Evolutionary conservation across 768 basidiomycete genomes (phyloP), one percentile per base, ranked within the genome.

Genomic region (Hygrocybe coccinea): DNA sequence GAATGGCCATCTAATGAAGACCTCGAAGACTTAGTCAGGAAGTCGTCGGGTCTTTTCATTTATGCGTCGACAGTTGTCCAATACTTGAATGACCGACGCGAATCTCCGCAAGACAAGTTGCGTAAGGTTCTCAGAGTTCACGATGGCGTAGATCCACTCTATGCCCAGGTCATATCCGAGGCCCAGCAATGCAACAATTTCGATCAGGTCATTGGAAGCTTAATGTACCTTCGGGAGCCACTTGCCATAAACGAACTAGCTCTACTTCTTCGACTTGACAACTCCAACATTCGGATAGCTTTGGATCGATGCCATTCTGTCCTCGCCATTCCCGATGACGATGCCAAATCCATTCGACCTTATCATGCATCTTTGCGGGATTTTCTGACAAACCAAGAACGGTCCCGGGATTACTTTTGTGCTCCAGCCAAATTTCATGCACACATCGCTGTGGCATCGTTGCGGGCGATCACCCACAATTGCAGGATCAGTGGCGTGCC

Each of bases 291-390:
- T 25, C 43, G 15, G 12, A 14, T 21, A 7, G 35, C 55, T 7
- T 24, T 61, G 25, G 50, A 21, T 8, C 41, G 47, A 15, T 33
- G 59, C 5, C 58, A 59, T 33, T 59, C 56, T 8, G 47, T 62
- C 17, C 46, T 62, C n/a, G n/a, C n/a, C 9, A 52, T 62, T 12
- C 55, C 60, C 5, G 51, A 49, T 11, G 21, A 52, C 21, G 45
- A 57, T 19, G n/a, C 43, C 14, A 56, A 64, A 19, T 63, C 65
- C n/a, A 67, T 73, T 41, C 63, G 55, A 14, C 62, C 69, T 2
- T 64, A 67, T 57, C 71, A 73, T 52, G 64, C 71, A 0, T 71
- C n/a, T n/a, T n/a, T n/a, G n/a, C n/a, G n/a, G n/a, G n/a, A n/a
- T n/a, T n/a, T n/a, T n/a, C n/a, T n/a, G n/a, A n/a, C n/a, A n/a